phyloP scores from a whole-genome alignment of 441 rosid species.

The Sinapis alba region DNA sequence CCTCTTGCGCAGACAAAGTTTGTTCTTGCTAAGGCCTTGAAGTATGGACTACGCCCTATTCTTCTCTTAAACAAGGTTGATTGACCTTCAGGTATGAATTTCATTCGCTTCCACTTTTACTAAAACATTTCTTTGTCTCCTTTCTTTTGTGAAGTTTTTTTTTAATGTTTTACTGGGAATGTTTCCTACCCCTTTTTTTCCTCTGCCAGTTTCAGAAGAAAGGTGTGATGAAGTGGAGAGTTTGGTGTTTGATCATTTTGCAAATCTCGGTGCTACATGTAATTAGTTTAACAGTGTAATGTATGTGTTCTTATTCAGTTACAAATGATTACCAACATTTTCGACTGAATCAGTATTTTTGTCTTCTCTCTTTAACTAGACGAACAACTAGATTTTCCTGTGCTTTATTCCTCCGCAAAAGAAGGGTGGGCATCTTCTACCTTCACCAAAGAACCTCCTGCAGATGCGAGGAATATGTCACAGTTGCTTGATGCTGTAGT shows the following conservation, averaged over 20 bases:
- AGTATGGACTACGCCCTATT: slow-evolving; percentile 88
- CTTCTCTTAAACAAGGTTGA: slow-evolving; percentile 95
- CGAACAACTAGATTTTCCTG: slow-evolving; percentile 96
- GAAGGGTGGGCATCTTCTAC: slow-evolving; percentile 97
- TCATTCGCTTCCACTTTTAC: background rate
- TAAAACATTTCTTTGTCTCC: no score
- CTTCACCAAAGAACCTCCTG: slow-evolving; percentile 82
- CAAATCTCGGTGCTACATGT: slow-evolving; percentile 99
- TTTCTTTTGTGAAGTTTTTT: background rate
- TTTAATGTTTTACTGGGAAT: background rate
- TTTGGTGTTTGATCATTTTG: slow-evolving; percentile 94
- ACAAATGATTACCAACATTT: background rate
- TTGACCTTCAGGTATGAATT: slow-evolving; percentile 74
- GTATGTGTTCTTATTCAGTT: slow-evolving; percentile 10
- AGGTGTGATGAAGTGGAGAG: slow-evolving; percentile 99
- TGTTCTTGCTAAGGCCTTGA: slow-evolving; percentile 96
- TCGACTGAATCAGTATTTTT: slow-evolving; percentile 6
- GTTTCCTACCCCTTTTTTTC: slow-evolving; percentile 24
- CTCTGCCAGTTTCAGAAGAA: slow-evolving; percentile 68
- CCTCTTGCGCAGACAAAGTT: slow-evolving; percentile 98
- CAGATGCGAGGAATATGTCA: slow-evolving; percentile 59
- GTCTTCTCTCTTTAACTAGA: slow-evolving; percentile 47
- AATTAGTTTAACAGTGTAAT: slow-evolving; percentile 15
- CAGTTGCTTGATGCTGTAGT: slow-evolving; percentile 86
- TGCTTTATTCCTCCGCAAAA: slow-evolving; percentile 97